Conservation (phyloP, 2,329 filamentous ascomycete genomes). For the Colletotrichum melonis region DNA sequence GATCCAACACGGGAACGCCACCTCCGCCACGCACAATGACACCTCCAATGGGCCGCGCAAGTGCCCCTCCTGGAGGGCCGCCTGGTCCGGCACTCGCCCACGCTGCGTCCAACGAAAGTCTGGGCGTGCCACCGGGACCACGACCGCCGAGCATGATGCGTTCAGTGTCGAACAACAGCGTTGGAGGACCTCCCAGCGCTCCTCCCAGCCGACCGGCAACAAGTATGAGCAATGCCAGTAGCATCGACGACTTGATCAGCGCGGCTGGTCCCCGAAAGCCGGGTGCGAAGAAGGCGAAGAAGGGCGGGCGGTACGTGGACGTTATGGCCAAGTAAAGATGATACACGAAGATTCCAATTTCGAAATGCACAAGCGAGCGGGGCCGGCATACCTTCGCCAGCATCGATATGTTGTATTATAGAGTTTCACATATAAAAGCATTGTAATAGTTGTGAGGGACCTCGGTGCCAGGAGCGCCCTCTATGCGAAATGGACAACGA, state of each 20-base stretch:
- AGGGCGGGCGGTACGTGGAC: slow-evolving; percentile 91
- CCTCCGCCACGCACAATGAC: slow-evolving; percentile 58
- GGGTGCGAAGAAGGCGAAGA: slow-evolving; percentile 77
- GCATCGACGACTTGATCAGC: slow-evolving; percentile 91
- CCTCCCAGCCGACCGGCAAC: slow-evolving; percentile 79
- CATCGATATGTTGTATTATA: slow-evolving; percentile 23
- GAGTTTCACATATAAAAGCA: slow-evolving; percentile 9
- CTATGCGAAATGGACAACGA: neutral
- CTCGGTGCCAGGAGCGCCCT: neutral
- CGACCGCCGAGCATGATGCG: slow-evolving; percentile 53
- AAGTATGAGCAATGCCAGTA: slow-evolving; percentile 90
- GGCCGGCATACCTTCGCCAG: neutral
- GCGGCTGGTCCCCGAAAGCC: slow-evolving; percentile 77
- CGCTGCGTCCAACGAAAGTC: slow-evolving; percentile 47
- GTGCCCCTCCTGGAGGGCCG: slow-evolving; percentile 38
- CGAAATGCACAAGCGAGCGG: slow-evolving; percentile 8
- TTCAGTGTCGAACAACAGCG: slow-evolving; percentile 59
- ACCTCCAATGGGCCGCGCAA: slow-evolving; percentile 42
- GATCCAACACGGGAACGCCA: slow-evolving; percentile 64
- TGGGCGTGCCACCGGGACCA: slow-evolving; percentile 41
- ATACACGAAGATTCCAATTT: slow-evolving; percentile 7
- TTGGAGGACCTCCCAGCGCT: slow-evolving; percentile 52
- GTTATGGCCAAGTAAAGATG: slow-evolving; percentile 80
- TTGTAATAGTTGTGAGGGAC: slow-evolving; percentile 20
- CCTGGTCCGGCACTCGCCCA: slow-evolving; percentile 40